These are phyloP conservation scores for Filosporella fistucella DNA, from an alignment of 495 filamentous ascomycete species.

Conservation along the genomic window DNA sequence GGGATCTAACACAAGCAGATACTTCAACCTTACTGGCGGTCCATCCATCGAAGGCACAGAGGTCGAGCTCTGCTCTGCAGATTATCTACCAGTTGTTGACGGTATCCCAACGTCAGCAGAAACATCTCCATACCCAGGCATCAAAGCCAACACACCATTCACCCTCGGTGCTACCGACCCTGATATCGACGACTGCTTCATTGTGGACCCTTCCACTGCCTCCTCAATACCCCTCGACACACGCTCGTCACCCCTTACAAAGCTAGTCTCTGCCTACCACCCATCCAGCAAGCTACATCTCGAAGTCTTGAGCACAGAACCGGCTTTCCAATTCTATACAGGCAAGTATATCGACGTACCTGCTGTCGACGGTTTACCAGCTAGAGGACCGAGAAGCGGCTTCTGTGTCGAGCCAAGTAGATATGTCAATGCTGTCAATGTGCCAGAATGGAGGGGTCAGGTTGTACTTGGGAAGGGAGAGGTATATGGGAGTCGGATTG, in stretches of 20 bases:
- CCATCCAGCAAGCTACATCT: slow-evolving; percentile 69
- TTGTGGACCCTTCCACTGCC: slow-evolving; percentile 57
- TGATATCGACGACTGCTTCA: slow-evolving; percentile 87
- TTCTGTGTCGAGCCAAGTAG: slow-evolving; percentile 91
- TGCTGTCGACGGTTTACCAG: slow-evolving; percentile 53
- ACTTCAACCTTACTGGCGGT: slow-evolving; percentile 77
- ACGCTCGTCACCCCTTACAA: slow-evolving; percentile 55
- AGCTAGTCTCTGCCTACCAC: slow-evolving; percentile 64
- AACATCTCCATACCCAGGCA: slow-evolving; percentile 50
- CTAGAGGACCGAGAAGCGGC: slow-evolving; percentile 60
- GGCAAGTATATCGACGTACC: slow-evolving; percentile 80
- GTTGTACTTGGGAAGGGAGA: slow-evolving; percentile 75
- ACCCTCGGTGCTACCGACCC: slow-evolving; percentile 61
- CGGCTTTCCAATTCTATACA: slow-evolving; percentile 95
- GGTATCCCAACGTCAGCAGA: slow-evolving; percentile 62
- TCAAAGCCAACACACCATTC: slow-evolving; percentile 62
- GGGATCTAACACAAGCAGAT: slow-evolving; percentile 44
- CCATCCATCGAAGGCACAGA: slow-evolving; percentile 71
- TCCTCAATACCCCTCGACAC: slow-evolving; percentile 73
- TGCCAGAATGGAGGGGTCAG: slow-evolving; percentile 70
- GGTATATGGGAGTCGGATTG: slow-evolving; percentile 70
- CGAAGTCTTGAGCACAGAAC: slow-evolving; percentile 83
- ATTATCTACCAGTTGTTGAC: slow-evolving; percentile 70
- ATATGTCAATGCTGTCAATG: slow-evolving; percentile 84
- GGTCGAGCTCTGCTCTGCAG: slow-evolving; percentile 63